These are phyloP conservation scores for Mycena epipterygia DNA, from an alignment of 768 basidiomycete species.

Conservation along the genomic window DNA sequence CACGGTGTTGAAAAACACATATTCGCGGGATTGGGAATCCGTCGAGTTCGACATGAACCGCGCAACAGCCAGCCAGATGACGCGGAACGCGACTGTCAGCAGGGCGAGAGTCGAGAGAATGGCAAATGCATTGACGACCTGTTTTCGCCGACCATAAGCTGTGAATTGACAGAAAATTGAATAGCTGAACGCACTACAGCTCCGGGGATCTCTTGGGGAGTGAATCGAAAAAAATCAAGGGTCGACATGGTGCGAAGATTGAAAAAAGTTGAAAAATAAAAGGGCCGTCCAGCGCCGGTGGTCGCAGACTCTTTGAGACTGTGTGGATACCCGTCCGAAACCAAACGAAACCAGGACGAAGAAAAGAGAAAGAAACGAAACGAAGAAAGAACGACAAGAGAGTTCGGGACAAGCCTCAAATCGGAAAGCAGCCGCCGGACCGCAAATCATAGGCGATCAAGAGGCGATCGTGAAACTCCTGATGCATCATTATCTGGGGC, in stretches of 20 bases:
- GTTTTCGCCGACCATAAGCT: background rate
- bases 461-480: background rate
- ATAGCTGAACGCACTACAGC: constrained; percentile 50
- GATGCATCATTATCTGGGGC: background rate
- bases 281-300: constrained; percentile 33
- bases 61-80: constrained; percentile 60
- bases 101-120: constrained; percentile 68
- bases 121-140: constrained; percentile 68
- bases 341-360: constrained; percentile 39
- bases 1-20: constrained; percentile 78
- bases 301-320: constrained; percentile 41
- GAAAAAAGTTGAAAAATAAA: constrained; percentile 28
- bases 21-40: constrained; percentile 55
- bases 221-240: constrained; percentile 46
- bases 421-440: constrained; percentile 12
- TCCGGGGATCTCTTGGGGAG: constrained; percentile 49
- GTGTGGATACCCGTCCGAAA: constrained; percentile 37
- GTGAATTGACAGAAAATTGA: background rate
- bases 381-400: constrained; percentile 15
- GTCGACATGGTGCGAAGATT: constrained; percentile 29
- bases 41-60: constrained; percentile 43
- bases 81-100: constrained; percentile 61
- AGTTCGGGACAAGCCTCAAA: constrained; percentile 18
- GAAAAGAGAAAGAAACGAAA: constrained; percentile 30
- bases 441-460: background rate